Evolutionary conservation across 192 early-diverging fungal species (phyloP).

Genomic region (Podila horticola): DNA sequence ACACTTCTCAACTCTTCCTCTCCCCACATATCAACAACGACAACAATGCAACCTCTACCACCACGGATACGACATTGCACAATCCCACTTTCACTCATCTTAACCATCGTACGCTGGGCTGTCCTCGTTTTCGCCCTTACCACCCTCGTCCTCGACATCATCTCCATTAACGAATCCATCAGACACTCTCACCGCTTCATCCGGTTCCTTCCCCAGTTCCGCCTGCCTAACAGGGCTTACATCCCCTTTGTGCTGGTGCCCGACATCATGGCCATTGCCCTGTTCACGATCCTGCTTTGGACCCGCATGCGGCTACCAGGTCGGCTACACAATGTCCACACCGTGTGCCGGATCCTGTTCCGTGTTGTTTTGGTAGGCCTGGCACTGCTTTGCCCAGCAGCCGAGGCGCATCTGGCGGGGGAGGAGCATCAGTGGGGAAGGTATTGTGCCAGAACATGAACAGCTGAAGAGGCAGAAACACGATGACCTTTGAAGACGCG

Average conservation of each 20-base stretch:
- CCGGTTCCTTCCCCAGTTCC: background rate
- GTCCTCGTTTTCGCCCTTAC: background rate
- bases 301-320: background rate
- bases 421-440: too few species aligned
- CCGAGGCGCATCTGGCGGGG: background rate
- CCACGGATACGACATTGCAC: too few species aligned
- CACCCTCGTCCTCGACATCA: slow-evolving; percentile 9
- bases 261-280: slow-evolving; percentile 1
- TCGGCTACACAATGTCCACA: slow-evolving; percentile 1
- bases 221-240: background rate
- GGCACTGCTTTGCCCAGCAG: background rate
- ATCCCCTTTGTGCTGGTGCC: background rate
- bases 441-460: too few species aligned
- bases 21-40: background rate
- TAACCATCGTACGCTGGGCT: background rate
- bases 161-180: background rate
- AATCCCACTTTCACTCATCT: background rate
- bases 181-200: too few species aligned
- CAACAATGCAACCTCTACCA: too few species aligned
- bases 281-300: slow-evolving; percentile 13
- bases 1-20: slow-evolving; percentile 3
- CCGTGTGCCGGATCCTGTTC: background rate
- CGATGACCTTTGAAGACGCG: too few species aligned
- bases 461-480: too few species aligned
- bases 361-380: background rate